Base-by-base conservation (phyloP, 495 filamentous ascomycete genomes). In the Sphaerosporella brunnea region DNA sequence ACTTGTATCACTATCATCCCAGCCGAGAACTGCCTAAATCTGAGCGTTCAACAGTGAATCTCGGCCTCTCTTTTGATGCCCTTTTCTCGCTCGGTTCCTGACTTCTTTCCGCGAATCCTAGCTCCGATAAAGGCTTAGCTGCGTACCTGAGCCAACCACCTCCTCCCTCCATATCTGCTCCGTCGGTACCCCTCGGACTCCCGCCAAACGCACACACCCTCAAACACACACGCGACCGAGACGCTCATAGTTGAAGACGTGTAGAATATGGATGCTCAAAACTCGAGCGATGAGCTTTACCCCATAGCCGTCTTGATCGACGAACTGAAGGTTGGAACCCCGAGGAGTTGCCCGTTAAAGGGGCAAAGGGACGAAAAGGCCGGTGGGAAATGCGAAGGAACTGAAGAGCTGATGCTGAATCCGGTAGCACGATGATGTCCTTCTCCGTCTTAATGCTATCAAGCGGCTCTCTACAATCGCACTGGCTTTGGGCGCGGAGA, bases 231-330 rank as follows among this genome's bases (percentile, higher is more conserved):
- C 11, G 15, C 15, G 7, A 15, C 24, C 15, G 35, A 8, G 32
- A 18, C 24, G 20, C 15, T 39, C n/a, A 43, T 26, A 34, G 25
- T 16, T 46, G 24, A 48, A 37, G 15, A 8, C 38, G n/a, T 5
- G 19, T 28, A 46, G 43, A 43, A 43, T 42, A 84, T 84, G 80
- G 79, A 84, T 59, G 72, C 70, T 53, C 75, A 77, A 58, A 73
- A 71, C 54, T 75, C 80, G 68, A 92, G 78, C 63, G 88, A 96
- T 66, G 92, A 95, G 75, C 85, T 97, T 53, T 96, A 94, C 66
- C 90, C 90, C 60, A 97, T 97, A 71, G 90, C 90, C 52, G 92
- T 97, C 47, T 77, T 97, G 63, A 97, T 97, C 67, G 90, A 97
- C 67, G 90, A 97, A 76, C 71, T 97, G 58, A 97, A 97, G 84